Evolutionary conservation across 75 land plant species (phyloP), one percentile per base, ranked within the genome.

Genomic region (Gnetum montanum): DNA sequence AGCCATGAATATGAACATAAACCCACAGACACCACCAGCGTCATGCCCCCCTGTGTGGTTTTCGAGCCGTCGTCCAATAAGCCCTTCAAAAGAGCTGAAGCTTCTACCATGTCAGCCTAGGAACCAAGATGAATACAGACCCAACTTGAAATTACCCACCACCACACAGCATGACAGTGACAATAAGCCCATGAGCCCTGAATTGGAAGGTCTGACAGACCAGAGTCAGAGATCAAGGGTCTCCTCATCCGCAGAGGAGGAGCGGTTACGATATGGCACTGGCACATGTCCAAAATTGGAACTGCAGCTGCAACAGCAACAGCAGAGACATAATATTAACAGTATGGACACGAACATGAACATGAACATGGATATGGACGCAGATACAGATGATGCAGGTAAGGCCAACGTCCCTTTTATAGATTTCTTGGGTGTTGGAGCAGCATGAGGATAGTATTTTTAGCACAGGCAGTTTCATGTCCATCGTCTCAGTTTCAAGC

Each of bases 341-440:
- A 16, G 4, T 58, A 6, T n/a, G 26, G 23, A 2, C 11, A 18
- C 20, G 22, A 20, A 18, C 33, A 29, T 20, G 4, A 36, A 65
- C 3, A n/a, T 7, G 46, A 25, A 25, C 19, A 61, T 28, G 48
- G 43, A 15, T 12, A 10, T 13, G 0, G 18, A n/a, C n/a, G n/a
- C n/a, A n/a, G n/a, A n/a, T 23, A 11, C 1, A 4, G 53, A 58
- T 23, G 11, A 35, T 6, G 19, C 10, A 16, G 48, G 12, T 16
- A 53, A 46, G 16, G 22, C 67, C 4, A 15, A 31, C 10, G 41
- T 60, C 19, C 65, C 61, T 12, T 76, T 76, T 63, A 76, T 76
- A 22, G 79, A 76, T 58, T 76, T 76, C 44, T 51, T 76, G 37
- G 71, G 58, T 31, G 71, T 76, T 29, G 75, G 75, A 11, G 70